These are phyloP conservation scores for Yamadazyma spencermartinsiae DNA, from an alignment of 1,139 yeast species.

Conservation along the genomic window DNA sequence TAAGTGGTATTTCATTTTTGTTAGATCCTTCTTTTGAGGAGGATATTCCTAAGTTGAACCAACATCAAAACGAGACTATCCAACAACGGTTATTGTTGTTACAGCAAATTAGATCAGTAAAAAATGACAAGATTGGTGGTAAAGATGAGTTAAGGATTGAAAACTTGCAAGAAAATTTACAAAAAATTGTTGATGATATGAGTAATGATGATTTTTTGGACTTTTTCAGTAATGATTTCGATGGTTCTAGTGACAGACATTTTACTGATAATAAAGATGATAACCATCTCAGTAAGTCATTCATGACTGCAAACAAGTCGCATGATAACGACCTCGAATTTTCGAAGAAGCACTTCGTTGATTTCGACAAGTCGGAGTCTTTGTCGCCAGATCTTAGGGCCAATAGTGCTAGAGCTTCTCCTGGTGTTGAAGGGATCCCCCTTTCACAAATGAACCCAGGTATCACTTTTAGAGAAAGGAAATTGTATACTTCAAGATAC, in stretches of 20 bases:
- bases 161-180: slow-evolving; percentile 37
- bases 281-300: neutral
- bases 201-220: slow-evolving; percentile 15
- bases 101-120: slow-evolving; percentile 30
- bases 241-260: slow-evolving; percentile 22
- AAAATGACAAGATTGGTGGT: slow-evolving; percentile 24
- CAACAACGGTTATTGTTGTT: slow-evolving; percentile 35
- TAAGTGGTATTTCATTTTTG: slow-evolving; percentile 75
- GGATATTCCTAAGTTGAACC: slow-evolving; percentile 40
- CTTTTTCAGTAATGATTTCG: slow-evolving; percentile 21
- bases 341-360: slow-evolving; percentile 14
- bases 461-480: slow-evolving; percentile 58
- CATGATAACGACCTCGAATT: slow-evolving; percentile 10
- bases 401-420: slow-evolving; percentile 39
- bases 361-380: slow-evolving; percentile 13
- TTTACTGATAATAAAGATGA: slow-evolving; percentile 7
- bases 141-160: slow-evolving; percentile 30
- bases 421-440: slow-evolving; percentile 44
- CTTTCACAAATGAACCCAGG: slow-evolving; percentile 46
- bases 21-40: slow-evolving; percentile 68
- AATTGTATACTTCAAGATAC: slow-evolving; percentile 59
- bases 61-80: slow-evolving; percentile 34
- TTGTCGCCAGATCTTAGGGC: slow-evolving; percentile 18
- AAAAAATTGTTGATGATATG: slow-evolving; percentile 42
- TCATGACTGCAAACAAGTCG: neutral